Conservation (phyloP, 495 filamentous ascomycete genomes). For the Extremus antarcticus region DNA sequence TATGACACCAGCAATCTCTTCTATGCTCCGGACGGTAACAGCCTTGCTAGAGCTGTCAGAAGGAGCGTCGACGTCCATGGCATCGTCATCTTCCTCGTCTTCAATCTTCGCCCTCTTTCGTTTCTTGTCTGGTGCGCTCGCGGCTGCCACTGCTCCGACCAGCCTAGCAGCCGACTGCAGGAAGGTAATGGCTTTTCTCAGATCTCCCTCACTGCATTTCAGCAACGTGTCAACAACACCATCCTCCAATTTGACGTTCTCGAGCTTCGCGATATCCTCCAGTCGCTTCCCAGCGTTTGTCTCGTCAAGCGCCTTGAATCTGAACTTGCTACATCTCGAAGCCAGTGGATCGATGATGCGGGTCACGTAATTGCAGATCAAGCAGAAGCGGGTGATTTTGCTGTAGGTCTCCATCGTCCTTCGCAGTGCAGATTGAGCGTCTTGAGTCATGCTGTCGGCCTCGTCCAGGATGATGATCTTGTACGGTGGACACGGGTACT, state of each 20-base stretch:
- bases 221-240: slow-evolving; percentile 77
- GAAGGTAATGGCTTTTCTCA: slow-evolving; percentile 92
- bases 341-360: slow-evolving; percentile 95
- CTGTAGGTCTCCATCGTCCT: slow-evolving; percentile 97
- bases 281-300: slow-evolving; percentile 63
- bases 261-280: slow-evolving; percentile 66
- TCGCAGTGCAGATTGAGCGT: slow-evolving; percentile 83
- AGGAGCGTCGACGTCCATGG: slow-evolving; percentile 39
- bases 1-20: slow-evolving; percentile 95
- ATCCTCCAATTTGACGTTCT: slow-evolving; percentile 61
- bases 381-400: slow-evolving; percentile 91
- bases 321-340: slow-evolving; percentile 87
- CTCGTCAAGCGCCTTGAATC: slow-evolving; percentile 91
- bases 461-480: slow-evolving; percentile 98
- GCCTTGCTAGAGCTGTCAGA: slow-evolving; percentile 29
- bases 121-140: slow-evolving; percentile 22
- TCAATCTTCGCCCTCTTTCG: slow-evolving; percentile 47
- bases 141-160: slow-evolving; percentile 44
- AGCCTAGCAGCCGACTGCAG: slow-evolving; percentile 81
- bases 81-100: slow-evolving; percentile 43
- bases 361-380: slow-evolving; percentile 98
- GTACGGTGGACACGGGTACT: slow-evolving; percentile 91
- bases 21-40: slow-evolving; percentile 67
- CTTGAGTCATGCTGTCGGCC: slow-evolving; percentile 97
- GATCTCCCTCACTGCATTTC: slow-evolving; percentile 79